Evolutionary conservation across 1,139 yeast species (phyloP).

Genomic region (Kodamaea alishanica): DNA sequence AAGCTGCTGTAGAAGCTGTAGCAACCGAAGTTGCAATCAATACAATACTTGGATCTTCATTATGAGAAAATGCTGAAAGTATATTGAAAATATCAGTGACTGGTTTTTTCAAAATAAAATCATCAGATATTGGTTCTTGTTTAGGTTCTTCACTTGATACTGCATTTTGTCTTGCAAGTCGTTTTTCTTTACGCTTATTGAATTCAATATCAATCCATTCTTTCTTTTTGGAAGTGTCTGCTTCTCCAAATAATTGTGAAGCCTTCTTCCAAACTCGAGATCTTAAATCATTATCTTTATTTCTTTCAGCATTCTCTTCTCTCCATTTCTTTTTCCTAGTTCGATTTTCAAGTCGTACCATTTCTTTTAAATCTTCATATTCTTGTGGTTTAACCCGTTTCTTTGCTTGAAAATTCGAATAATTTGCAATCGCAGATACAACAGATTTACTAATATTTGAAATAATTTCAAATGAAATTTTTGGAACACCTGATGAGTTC

Average conservation of each 20-base stretch:
- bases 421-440: conserved; percentile 28
- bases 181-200: conserved; percentile 56
- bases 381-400: conserved; percentile 26
- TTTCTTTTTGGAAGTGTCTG: conserved; percentile 49
- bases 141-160: conserved; percentile 1
- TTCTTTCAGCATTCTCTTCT: conserved; percentile 73
- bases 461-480: conserved; percentile 20
- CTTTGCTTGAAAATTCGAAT: conserved; percentile 18
- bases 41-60: conserved; percentile 35
- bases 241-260: conserved; percentile 57
- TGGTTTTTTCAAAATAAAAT: conserved; percentile 23
- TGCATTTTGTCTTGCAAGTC: conserved; percentile 36
- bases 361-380: conserved; percentile 48
- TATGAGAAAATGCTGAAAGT: conserved; percentile 31
- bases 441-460: conserved; percentile 30
- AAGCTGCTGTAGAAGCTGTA: conserved; percentile 35
- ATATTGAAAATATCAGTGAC: conserved; percentile 37
- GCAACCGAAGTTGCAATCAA: conserved; percentile 41
- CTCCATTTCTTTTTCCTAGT: conserved; percentile 92
- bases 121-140: conserved; percentile 12
- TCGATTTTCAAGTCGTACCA: conserved; percentile 65
- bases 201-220: conserved; percentile 80
- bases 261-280: conserved; percentile 78
- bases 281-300: conserved; percentile 82
- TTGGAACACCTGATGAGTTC: conserved; percentile 1